Conservation (phyloP, 495 filamentous ascomycete genomes). For the Trichoderma gamsii region DNA sequence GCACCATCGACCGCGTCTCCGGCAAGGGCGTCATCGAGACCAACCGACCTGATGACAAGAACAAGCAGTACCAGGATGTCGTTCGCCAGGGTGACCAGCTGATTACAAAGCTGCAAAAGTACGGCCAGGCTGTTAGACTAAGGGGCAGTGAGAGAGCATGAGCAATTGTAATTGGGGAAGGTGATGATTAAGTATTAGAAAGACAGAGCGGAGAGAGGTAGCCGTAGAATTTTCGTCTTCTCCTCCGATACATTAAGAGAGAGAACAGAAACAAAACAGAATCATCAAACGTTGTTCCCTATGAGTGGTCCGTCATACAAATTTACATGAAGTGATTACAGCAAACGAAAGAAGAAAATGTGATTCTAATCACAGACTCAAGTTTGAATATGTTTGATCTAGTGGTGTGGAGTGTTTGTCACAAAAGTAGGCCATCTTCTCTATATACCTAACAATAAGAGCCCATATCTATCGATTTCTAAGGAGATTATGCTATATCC, state of each 20-base stretch:
- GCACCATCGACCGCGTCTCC: slow-evolving; percentile 89
- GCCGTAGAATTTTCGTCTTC: not conserved
- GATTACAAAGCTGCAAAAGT: slow-evolving; percentile 98
- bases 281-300: not conserved
- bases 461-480: too few relatives aligned
- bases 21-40: slow-evolving; percentile 94
- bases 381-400: too few relatives aligned
- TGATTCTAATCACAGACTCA: too few relatives aligned
- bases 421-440: too few relatives aligned
- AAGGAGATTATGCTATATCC: too few relatives aligned
- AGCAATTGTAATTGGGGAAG: slow-evolving; percentile 1
- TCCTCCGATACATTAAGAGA: not conserved
- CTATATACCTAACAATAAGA: not conserved
- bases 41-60: slow-evolving; percentile 94
- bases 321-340: not conserved
- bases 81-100: slow-evolving; percentile 94
- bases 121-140: slow-evolving; percentile 90
- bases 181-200: not conserved
- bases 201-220: not conserved
- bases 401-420: too few relatives aligned
- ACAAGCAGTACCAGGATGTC: slow-evolving; percentile 96
- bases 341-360: not conserved
- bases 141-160: slow-evolving; percentile 84
- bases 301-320: not conserved
- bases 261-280: not conserved